A percentile compares a stretch with the other conserved stretches of the same genome.
phyloP scores from a whole-genome alignment of 2,329 filamentous ascomycete genomes.

The Aureobasidium vineae region DNA sequence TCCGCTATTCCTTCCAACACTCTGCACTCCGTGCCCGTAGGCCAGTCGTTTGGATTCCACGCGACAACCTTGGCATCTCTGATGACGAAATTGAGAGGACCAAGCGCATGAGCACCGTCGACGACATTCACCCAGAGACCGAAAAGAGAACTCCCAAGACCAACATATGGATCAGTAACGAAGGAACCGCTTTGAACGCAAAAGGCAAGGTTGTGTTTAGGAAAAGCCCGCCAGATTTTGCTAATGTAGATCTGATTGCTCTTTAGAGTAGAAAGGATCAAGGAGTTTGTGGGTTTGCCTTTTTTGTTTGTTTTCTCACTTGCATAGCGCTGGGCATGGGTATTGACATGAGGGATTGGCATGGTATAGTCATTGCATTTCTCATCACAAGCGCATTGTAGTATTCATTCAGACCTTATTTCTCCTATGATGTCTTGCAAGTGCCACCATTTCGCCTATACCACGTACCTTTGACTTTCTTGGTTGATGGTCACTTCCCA shows the following conservation, averaged over 20 bases:
- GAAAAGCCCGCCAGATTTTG: constrained; percentile 66
- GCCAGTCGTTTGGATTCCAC: constrained; percentile 90
- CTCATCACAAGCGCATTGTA: not conserved
- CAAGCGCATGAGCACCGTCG: constrained; percentile 66
- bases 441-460: not conserved
- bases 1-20: constrained; percentile 87
- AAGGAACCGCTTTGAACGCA: constrained; percentile 82
- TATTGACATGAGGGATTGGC: not conserved
- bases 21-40: constrained; percentile 78
- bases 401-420: not conserved
- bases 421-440: not conserved
- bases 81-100: constrained; percentile 87
- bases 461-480: not conserved
- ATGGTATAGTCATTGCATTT: constrained; percentile 1
- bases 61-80: constrained; percentile 83
- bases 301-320: not conserved
- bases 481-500: no score
- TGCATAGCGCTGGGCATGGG: constrained; percentile 10
- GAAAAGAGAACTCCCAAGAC: constrained; percentile 33
- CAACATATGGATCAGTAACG: constrained; percentile 86
- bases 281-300: not conserved
- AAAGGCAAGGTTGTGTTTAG: constrained; percentile 81
- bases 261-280: constrained; percentile 48
- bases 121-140: constrained; percentile 33
- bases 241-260: constrained; percentile 81